These are phyloP conservation scores for Tetrahymena elliotti DNA, from an alignment of 73 alveolate genomes.

Conservation along the genomic window DNA sequence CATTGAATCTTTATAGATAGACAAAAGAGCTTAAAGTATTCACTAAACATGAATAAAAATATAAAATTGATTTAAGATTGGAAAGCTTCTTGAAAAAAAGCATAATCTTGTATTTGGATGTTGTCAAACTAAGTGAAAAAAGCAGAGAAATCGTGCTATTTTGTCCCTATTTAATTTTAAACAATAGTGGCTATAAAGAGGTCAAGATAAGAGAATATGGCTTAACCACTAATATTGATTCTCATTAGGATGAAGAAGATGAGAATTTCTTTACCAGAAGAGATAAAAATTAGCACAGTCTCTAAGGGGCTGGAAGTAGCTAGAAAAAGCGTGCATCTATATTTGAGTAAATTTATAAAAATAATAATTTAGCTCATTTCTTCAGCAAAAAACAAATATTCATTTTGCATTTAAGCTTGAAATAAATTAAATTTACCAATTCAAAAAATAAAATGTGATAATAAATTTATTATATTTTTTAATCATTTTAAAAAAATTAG, in stretches of 20 bases:
- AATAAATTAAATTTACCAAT: too few species aligned
- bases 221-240: constrained; percentile 9
- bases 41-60: background rate
- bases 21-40: background rate
- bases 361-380: too few species aligned
- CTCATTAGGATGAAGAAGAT: background rate
- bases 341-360: background rate
- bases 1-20: background rate
- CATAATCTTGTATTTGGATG: background rate
- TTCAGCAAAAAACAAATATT: too few species aligned
- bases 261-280: background rate
- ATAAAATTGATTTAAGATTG: background rate
- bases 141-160: constrained; percentile 30
- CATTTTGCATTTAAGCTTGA: too few species aligned
- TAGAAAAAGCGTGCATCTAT: background rate
- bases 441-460: too few species aligned
- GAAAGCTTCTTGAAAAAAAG: background rate
- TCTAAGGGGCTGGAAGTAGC: background rate
- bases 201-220: constrained; percentile 18
- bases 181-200: constrained; percentile 8
- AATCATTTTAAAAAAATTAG: too few species aligned
- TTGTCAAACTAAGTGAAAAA: constrained; percentile 9
- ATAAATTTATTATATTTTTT: too few species aligned
- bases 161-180: constrained; percentile 40
- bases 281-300: background rate